These are phyloP conservation scores for Graphiopsis chlorocephala DNA, from an alignment of 2,329 filamentous ascomycete species.

Conservation along the genomic window DNA sequence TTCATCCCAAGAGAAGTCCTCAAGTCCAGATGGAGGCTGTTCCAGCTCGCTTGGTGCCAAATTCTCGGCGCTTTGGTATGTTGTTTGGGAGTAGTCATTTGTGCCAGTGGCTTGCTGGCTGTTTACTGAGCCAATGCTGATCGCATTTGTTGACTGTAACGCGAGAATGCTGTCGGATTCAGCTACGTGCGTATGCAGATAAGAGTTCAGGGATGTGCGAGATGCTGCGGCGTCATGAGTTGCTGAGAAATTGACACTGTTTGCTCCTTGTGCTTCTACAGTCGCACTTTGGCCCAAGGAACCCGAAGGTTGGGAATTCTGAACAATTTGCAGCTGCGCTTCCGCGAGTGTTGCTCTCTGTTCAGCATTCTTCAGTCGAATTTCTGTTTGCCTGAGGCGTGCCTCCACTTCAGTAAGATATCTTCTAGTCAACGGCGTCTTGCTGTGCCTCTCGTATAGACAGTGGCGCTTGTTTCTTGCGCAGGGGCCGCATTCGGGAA, in stretches of 20 bases:
- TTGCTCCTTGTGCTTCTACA: not conserved
- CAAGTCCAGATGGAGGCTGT: slow-evolving; percentile 24
- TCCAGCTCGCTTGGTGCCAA: slow-evolving; percentile 20
- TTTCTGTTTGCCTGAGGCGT: slow-evolving; percentile 35
- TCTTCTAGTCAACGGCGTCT: slow-evolving; percentile 50
- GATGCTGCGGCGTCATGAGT: not conserved
- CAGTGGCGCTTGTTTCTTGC: slow-evolving; percentile 46
- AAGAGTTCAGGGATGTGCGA: not conserved
- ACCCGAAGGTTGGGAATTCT: not conserved
- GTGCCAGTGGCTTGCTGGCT: not conserved
- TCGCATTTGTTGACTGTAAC: not conserved
- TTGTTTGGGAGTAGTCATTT: not conserved
- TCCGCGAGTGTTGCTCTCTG: slow-evolving; percentile 25
- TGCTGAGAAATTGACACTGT: not conserved
- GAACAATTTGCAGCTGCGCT: slow-evolving; percentile 14
- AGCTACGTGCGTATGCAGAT: no score
- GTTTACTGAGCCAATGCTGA: not conserved
- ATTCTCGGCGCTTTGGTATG: not conserved
- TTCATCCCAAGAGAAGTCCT: slow-evolving; percentile 33
- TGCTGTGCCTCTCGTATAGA: slow-evolving; percentile 49
- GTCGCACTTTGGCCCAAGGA: not conserved
- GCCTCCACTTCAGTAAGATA: slow-evolving; percentile 47
- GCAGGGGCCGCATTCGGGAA: slow-evolving; percentile 42
- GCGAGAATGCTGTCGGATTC: not conserved
- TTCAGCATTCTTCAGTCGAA: slow-evolving; percentile 23